Evolutionary conservation across 2,329 filamentous ascomycete genomes (phyloP).

Genomic region (Juglanconis sp.): DNA sequence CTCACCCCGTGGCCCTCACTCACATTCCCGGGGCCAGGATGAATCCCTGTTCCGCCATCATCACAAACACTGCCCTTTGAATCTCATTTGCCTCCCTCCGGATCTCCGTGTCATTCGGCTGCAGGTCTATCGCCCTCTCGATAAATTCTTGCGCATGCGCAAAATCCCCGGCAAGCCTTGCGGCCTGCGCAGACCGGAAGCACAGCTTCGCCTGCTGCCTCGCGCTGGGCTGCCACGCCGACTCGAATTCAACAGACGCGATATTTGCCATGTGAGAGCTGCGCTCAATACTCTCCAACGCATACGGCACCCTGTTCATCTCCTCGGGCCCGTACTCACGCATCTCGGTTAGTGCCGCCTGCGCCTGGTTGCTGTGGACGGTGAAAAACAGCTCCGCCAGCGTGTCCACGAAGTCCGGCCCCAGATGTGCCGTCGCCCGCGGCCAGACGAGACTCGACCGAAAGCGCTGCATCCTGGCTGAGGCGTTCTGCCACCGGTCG

Average conservation of each 20-base stretch:
- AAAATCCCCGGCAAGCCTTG: not conserved
- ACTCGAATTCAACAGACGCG: not conserved
- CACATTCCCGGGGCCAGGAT: too few species aligned
- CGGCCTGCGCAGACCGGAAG: constrained; percentile 7
- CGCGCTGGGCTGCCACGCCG: constrained; percentile 1
- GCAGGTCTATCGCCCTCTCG: not conserved
- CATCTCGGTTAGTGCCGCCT: not conserved
- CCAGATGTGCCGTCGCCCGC: not conserved
- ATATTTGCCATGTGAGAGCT: not conserved
- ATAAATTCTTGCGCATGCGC: not conserved
- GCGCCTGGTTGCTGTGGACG: not conserved
- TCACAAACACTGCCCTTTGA: not conserved
- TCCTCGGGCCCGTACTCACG: not conserved
- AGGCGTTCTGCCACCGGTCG: not conserved
- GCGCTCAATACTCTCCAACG: not conserved
- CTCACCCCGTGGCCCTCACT: too few species aligned
- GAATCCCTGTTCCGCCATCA: not conserved
- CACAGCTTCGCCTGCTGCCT: constrained; percentile 6
- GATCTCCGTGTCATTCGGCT: constrained; percentile 1
- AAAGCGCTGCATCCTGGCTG: constrained; percentile 2
- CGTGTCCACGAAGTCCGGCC: not conserved
- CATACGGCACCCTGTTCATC: not conserved
- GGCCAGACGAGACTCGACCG: constrained; percentile 2
- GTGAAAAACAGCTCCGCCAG: not conserved
- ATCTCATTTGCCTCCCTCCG: constrained; percentile 5